Conservation (phyloP, 495 filamentous ascomycete genomes). For the Talaromyces stipitatus region DNA sequence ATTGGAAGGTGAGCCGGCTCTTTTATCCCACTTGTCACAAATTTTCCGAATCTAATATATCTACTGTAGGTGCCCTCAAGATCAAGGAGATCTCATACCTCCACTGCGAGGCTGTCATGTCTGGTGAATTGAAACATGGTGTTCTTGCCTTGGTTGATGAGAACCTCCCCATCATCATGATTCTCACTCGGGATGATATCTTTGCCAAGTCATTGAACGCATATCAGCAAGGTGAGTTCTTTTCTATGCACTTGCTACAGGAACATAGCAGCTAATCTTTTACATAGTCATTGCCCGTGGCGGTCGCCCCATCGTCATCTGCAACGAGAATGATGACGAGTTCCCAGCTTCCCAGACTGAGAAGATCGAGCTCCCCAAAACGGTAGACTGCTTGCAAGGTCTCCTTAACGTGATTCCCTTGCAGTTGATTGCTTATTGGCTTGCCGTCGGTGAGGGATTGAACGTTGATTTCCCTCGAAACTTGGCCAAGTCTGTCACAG, state of each 20-base stretch:
- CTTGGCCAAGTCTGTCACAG: slow-evolving; percentile 96
- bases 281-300: slow-evolving; percentile 76
- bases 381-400: slow-evolving; percentile 91
- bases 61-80: slow-evolving; percentile 66
- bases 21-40: neutral
- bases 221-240: slow-evolving; percentile 82
- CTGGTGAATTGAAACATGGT: slow-evolving; percentile 96
- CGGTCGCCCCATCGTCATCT: slow-evolving; percentile 96
- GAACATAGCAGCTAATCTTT: slow-evolving; percentile 1
- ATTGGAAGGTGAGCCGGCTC: slow-evolving; percentile 62
- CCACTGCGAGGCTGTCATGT: slow-evolving; percentile 99
- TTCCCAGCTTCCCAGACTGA: slow-evolving; percentile 81
- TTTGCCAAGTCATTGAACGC: slow-evolving; percentile 97
- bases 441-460: slow-evolving; percentile 88
- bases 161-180: slow-evolving; percentile 99
- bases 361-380: slow-evolving; percentile 95
- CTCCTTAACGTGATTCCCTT: slow-evolving; percentile 96
- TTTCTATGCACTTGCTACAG: neutral
- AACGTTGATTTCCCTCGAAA: slow-evolving; percentile 98
- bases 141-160: slow-evolving; percentile 96
- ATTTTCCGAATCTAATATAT: slow-evolving; percentile 8
- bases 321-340: slow-evolving; percentile 83
- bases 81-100: slow-evolving; percentile 99
- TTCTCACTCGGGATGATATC: slow-evolving; percentile 88
- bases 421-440: slow-evolving; percentile 97